These are phyloP conservation scores for Citrus medica DNA, from an alignment of 345 rosid genomes.

Conservation along the genomic window DNA sequence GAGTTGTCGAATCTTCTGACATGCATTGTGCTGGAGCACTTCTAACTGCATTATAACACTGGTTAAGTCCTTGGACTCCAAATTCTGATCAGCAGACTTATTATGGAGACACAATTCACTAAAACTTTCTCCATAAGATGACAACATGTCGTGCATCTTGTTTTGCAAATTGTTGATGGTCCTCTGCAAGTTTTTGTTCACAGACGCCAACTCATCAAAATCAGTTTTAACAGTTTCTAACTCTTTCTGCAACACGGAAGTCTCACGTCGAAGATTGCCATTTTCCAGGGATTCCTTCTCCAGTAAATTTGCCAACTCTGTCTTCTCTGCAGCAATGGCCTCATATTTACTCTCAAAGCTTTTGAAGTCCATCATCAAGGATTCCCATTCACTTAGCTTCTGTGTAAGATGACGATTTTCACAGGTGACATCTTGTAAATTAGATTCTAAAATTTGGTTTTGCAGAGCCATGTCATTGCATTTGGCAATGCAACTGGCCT, in stretches of 20 bases:
- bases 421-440: conserved; percentile 43
- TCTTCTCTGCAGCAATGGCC: conserved; percentile 53
- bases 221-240: conserved; percentile 39
- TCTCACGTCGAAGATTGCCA: conserved; percentile 42
- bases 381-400: conserved; percentile 73
- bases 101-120: conserved; percentile 30
- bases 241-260: conserved; percentile 49
- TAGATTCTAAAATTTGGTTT: conserved; percentile 54
- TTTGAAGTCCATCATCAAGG: conserved; percentile 45
- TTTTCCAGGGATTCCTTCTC: conserved; percentile 56
- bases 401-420: conserved; percentile 60
- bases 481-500: conserved; percentile 50
- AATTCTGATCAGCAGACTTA: conserved; percentile 30
- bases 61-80: conserved; percentile 42
- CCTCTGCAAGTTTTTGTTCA: conserved; percentile 48
- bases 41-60: conserved; percentile 39
- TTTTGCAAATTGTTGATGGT: conserved; percentile 33
- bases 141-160: conserved; percentile 41
- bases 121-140: conserved; percentile 38
- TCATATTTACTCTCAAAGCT: conserved; percentile 56
- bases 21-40: conserved; percentile 48
- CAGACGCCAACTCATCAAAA: conserved; percentile 44
- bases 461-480: conserved; percentile 55
- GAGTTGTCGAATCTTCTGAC: conserved; percentile 47
- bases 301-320: conserved; percentile 54